These are phyloP conservation scores for Apiotrichum mycotoxinovorans DNA, from an alignment of 1,284 basidiomycete species.

Conservation along the genomic window DNA sequence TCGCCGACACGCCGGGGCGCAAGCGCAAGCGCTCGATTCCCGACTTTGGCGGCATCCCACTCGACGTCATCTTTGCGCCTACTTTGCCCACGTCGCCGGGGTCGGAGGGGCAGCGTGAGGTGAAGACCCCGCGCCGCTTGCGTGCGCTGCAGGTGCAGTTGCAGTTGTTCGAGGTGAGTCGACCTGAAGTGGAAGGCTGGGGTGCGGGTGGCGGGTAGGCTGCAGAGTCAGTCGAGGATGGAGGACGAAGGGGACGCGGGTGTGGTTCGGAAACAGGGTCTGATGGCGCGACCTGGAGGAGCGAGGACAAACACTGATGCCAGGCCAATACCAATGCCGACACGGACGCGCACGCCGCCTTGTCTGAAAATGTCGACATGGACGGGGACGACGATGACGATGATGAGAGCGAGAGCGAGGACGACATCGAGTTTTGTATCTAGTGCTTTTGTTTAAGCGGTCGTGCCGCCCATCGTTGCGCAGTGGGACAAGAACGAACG, in stretches of 20 bases:
- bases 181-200: background rate
- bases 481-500: too few species aligned
- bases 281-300: too few species aligned
- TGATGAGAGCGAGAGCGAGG: too few species aligned
- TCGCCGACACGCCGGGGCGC: background rate
- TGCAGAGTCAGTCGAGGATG: background rate
- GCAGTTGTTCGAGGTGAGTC: background rate
- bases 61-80: slow-evolving; percentile 1
- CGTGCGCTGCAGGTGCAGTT: background rate
- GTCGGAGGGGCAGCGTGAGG: background rate
- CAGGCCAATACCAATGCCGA: background rate
- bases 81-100: background rate
- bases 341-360: background rate
- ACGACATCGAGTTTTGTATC: slow-evolving; percentile 11
- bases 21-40: slow-evolving; percentile 18
- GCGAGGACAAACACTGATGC: background rate
- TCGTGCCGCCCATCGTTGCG: too few species aligned
- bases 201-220: background rate
- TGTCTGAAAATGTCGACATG: background rate
- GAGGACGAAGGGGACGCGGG: too few species aligned
- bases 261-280: too few species aligned
- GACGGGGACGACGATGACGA: slow-evolving; percentile 7
- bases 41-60: slow-evolving; percentile 15
- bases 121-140: slow-evolving; percentile 1
- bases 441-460: too few species aligned